Evolutionary conservation across 2,329 filamentous ascomycete species (phyloP).

Genomic region (Colletotrichum caudatum): DNA sequence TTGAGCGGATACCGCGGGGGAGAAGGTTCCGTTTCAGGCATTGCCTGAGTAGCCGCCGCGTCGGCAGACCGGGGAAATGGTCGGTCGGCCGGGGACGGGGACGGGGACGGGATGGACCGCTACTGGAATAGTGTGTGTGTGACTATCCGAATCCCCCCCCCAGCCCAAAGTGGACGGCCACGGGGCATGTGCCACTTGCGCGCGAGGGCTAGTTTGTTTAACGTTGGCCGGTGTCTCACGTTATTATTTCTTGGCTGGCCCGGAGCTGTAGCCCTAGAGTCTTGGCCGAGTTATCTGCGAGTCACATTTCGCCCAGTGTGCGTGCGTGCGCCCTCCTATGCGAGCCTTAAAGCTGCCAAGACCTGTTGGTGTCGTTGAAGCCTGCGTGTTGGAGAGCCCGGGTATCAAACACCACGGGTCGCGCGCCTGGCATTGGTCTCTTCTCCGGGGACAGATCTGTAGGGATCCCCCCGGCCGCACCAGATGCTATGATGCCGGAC

Average conservation of each 20-base stretch:
- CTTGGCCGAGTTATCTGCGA: conserved; percentile 30
- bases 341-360: conserved; percentile 26
- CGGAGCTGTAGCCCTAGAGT: conserved; percentile 10
- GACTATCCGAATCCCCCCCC: conserved; percentile 5
- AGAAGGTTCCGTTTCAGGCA: conserved; percentile 16
- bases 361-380: background rate
- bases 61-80: conserved; percentile 32
- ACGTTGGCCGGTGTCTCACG: conserved; percentile 28
- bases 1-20: conserved; percentile 28
- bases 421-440: conserved; percentile 29
- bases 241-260: conserved; percentile 23
- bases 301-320: conserved; percentile 21
- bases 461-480: background rate
- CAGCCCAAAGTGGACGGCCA: background rate
- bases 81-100: conserved; percentile 33
- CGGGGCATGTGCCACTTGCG: conserved; percentile 20
- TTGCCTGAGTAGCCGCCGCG: conserved; percentile 16
- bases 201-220: conserved; percentile 13
- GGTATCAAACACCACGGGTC: conserved; percentile 21
- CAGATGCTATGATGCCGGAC: conserved; percentile 13
- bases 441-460: background rate
- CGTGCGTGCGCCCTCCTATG: conserved; percentile 29
- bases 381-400: conserved; percentile 6
- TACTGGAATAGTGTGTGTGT: conserved; percentile 7
- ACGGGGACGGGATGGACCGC: conserved; percentile 35